Base-by-base conservation (phyloP, 768 basidiomycete species). In the Tylopilus subfusipes region DNA sequence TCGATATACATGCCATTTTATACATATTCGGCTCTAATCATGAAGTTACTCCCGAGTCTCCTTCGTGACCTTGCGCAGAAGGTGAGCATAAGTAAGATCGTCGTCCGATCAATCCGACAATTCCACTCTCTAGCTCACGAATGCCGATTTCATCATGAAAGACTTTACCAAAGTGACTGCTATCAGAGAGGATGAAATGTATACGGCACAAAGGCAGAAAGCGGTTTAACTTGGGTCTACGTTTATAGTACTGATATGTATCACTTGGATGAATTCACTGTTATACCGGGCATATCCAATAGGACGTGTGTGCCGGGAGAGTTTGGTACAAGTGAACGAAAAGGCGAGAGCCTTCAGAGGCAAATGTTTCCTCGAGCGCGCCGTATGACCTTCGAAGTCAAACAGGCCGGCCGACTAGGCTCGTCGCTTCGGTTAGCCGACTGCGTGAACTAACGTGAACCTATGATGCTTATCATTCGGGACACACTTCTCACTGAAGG, bases 1-100 rank as follows among this genome's bases (percentile, higher is more conserved):
- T 80, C 76, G 19, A 80, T 94, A 55, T 72, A 82, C 59, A 62
- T 91, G 58, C 93, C 93, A 16, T 86, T 90, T 69, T 91, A 83
- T 61, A 76, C 77, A 14, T 75, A 89, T 63, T 79, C 84, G 27
- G 72, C 78, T 33, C 83, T 85, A 40, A 75, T 75, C 56, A 61
- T 88, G 55, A 70, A 70, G 47, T 65, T 82, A 54, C 68, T 88
- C 52, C 90, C 90, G 8, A 89, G 85, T 64, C 93, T 84, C 68
- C 48, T 84, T 47, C 75, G 85, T 52, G 93, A 95, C 70, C 72
- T 91, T 39, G 73, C 75, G 9, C 88, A 92, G 74, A 87, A 85
- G 84, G 90, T 91, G 62, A 61, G 75, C 63, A 29, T 29, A 34
- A 45, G 22, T 27, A 12, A 16, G 7, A 24, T 30, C 13, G 0